A percentile compares a stretch with the other conserved stretches of the same genome.
phyloP scores from a whole-genome alignment of 2,329 filamentous ascomycete genomes.

The Chlorencoelia australis region DNA sequence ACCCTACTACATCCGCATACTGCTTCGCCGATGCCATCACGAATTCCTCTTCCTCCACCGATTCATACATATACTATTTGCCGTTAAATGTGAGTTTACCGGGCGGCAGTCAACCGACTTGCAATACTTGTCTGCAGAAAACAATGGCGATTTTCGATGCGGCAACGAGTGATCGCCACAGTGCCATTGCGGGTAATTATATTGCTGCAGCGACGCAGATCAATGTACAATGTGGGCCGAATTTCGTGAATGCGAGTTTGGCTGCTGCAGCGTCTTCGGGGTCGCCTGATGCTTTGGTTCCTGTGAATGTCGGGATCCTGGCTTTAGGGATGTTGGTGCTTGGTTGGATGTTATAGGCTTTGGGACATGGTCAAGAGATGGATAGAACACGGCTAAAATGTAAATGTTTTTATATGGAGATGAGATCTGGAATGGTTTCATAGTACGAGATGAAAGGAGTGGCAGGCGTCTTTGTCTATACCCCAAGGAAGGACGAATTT shows the following conservation, averaged over 20 bases:
- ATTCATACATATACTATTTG: slow-evolving; percentile 77
- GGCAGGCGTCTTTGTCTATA: too few species aligned
- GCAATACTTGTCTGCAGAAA: slow-evolving; percentile 63
- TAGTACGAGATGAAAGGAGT: too few species aligned
- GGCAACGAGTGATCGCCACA: slow-evolving; percentile 53
- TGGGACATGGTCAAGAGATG: too few species aligned
- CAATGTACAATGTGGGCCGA: slow-evolving; percentile 52
- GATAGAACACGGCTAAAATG: too few species aligned
- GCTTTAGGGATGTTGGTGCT: too few species aligned
- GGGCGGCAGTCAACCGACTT: slow-evolving; percentile 56
- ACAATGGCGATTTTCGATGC: slow-evolving; percentile 75
- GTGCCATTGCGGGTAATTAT: slow-evolving; percentile 62
- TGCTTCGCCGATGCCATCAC: slow-evolving; percentile 78
- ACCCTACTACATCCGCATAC: slow-evolving; percentile 56
- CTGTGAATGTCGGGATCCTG: too few species aligned
- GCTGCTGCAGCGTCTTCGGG: slow-evolving; percentile 21
- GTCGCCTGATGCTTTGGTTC: too few species aligned
- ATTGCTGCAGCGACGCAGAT: slow-evolving; percentile 60
- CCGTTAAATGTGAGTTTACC: slow-evolving; percentile 68
- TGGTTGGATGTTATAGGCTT: too few species aligned
- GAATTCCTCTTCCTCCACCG: slow-evolving; percentile 58
- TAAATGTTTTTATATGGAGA: too few species aligned
- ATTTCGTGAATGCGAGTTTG: slow-evolving; percentile 48
- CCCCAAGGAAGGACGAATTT: too few species aligned
- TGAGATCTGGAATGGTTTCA: too few species aligned